Conservation (phyloP, 345 rosid genomes). For the Melastoma malabathricum region DNA sequence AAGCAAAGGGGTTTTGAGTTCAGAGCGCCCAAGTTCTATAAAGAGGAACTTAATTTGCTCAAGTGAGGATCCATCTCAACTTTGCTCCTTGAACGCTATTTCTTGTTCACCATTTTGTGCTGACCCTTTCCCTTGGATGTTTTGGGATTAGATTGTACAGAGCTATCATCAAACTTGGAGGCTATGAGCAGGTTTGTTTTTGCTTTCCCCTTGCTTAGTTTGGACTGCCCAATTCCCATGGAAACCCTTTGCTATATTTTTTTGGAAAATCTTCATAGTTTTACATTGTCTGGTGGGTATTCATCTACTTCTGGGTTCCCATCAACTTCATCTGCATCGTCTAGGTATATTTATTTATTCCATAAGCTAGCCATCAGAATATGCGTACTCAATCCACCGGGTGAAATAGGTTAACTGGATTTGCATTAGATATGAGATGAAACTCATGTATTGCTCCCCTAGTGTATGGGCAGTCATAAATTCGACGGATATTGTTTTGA, state of each 20-base stretch:
- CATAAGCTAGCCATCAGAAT: too few relatives aligned
- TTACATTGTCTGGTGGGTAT: not conserved
- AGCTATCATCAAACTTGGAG: constrained; percentile 52
- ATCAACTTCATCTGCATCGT: not conserved
- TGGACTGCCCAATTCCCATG: too few relatives aligned
- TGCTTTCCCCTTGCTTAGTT: not conserved
- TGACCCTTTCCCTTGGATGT: constrained; percentile 1
- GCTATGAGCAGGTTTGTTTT: constrained; percentile 50
- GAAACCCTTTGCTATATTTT: too few relatives aligned
- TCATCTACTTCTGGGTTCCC: not conserved
- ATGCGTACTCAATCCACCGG: too few relatives aligned
- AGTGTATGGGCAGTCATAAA: too few relatives aligned
- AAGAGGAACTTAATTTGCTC: constrained; percentile 47
- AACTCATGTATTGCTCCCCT: too few relatives aligned
- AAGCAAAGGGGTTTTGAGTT: constrained; percentile 36
- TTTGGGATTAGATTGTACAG: constrained; percentile 38
- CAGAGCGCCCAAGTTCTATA: constrained; percentile 58
- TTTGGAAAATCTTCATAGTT: not conserved
- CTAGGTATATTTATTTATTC: too few relatives aligned
- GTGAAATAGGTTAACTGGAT: too few relatives aligned
- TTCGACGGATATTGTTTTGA: too few relatives aligned
- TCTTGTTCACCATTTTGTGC: not conserved
- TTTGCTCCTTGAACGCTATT: not conserved
- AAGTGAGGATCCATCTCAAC: constrained; percentile 18
- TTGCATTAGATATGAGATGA: too few relatives aligned